phyloP scores from a whole-genome alignment of 176 grass and related monocot genomes.

The Oryza coarctata region DNA sequence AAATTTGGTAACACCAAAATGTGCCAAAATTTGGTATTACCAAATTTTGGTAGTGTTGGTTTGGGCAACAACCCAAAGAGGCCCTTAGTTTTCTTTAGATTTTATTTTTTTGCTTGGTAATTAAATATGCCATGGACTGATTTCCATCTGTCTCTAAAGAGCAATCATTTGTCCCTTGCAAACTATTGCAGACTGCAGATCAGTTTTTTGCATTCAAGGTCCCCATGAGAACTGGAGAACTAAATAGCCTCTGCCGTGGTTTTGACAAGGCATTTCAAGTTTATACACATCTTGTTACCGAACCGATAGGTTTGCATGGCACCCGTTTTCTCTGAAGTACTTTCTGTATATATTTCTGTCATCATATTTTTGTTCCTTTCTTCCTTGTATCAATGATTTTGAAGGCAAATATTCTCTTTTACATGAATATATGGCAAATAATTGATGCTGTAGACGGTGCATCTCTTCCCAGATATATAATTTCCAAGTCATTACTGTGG shows the following conservation, averaged over 20 bases:
- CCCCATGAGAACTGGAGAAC: conserved; percentile 78
- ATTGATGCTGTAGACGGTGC: conserved; percentile 17
- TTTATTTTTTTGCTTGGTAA: conserved; percentile 6
- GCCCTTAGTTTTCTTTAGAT: not conserved
- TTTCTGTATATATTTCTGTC: conserved; percentile 6
- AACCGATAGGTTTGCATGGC: conserved; percentile 67
- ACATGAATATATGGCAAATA: not conserved
- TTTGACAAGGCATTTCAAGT: conserved; percentile 93
- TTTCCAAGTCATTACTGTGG: conserved; percentile 2
- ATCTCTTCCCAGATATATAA: conserved; percentile 8
- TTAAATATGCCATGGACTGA: conserved; percentile 1
- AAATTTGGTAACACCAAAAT: not conserved
- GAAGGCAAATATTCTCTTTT: conserved; percentile 29
- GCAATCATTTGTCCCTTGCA: conserved; percentile 19
- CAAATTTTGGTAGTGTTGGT: not conserved
- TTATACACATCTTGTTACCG: conserved; percentile 76
- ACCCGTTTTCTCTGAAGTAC: conserved; percentile 24
- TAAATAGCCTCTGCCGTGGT: conserved; percentile 78
- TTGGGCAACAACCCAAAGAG: not conserved
- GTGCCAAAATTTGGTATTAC: not conserved
- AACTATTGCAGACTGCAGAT: conserved; percentile 82
- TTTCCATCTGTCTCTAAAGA: not conserved
- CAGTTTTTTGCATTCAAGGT: conserved; percentile 94
- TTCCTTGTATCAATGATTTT: conserved; percentile 1
- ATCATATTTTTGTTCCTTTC: not conserved